Evolutionary conservation across 2,329 filamentous ascomycete species (phyloP), one percentile per base, ranked within the genome.

Genomic region (Alternaria metachromatica): DNA sequence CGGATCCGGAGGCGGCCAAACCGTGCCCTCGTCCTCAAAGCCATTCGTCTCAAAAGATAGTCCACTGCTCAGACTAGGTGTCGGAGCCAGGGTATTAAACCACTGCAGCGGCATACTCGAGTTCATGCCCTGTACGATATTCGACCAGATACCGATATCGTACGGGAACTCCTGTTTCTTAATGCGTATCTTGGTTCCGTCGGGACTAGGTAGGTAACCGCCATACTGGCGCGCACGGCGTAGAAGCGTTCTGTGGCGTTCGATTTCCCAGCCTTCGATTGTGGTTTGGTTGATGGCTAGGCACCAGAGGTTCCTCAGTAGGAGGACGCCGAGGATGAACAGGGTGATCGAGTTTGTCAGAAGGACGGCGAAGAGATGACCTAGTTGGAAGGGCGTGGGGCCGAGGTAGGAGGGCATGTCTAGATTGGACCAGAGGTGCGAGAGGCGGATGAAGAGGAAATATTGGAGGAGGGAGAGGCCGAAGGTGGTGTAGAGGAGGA

Each of bases 111-210:
- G 77, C 72, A 72, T 93, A 8, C 76, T 68, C 0, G 87, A 89
- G 5, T 92, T 91, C 90, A 96, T 94, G 15, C 89, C 90, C 74
- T 92, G 89, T 15, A 86, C 85, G 75, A 95, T 84, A 77, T 96
- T 96, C 37, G 82, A 77, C 81, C 88, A 93, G 71, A 96, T 83
- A 54, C 91, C 92, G 48, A 95, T 81, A 73, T 96, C 92, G 80
- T 94, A 96, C 0, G 92, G 93, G 71, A 93, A 96, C 78, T 95
- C 91, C 71, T 94, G 87, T 57, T 84, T 86, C 61, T 86, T 83
- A 46, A 92, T 85, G 11, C 83, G 80, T 3, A 89, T 66, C 60
- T 82, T 77, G 5, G 30, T 28, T 3, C 88, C 88, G 48, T 88
- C 86, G 0, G 87, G 87, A 0, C 84, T 86, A 37, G 87, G 79